Percentiles rank a stretch among this genome's conserved stretches.
Evolutionary conservation across 345 rosid genomes (phyloP).

Genomic region (Citrus glauca): DNA sequence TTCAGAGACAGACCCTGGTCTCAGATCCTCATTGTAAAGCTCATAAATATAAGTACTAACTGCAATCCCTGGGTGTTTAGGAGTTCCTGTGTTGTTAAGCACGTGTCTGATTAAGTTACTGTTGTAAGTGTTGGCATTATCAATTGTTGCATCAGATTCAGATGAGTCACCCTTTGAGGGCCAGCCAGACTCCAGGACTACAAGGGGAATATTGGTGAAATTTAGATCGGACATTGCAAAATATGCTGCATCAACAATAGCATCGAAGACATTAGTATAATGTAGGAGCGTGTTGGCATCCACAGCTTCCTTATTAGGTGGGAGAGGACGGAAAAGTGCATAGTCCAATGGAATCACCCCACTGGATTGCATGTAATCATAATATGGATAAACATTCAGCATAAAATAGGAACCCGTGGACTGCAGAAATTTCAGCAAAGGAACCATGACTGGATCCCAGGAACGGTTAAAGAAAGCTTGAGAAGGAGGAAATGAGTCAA

Average conservation of each 20-base stretch:
- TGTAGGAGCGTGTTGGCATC: slow-evolving; percentile 94
- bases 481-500: slow-evolving; percentile 97
- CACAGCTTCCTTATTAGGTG: slow-evolving; percentile 90
- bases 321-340: slow-evolving; percentile 89
- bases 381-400: slow-evolving; percentile 93
- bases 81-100: slow-evolving; percentile 85
- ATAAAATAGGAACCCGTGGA: slow-evolving; percentile 73
- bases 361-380: slow-evolving; percentile 75
- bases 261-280: slow-evolving; percentile 93
- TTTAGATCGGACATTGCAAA: slow-evolving; percentile 83
- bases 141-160: slow-evolving; percentile 72
- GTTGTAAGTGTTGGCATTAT: slow-evolving; percentile 90
- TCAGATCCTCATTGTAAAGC: slow-evolving; percentile 86
- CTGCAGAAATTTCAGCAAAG: slow-evolving; percentile 83
- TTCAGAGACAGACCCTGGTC: slow-evolving; percentile 70
- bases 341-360: slow-evolving; percentile 80
- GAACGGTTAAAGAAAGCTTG: slow-evolving; percentile 96
- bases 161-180: slow-evolving; percentile 84
- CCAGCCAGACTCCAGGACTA: slow-evolving; percentile 94
- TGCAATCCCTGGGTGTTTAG: slow-evolving; percentile 74
- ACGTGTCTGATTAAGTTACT: slow-evolving; percentile 91
- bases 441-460: slow-evolving; percentile 86
- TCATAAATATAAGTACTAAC: slow-evolving; percentile 86
- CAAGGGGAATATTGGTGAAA: slow-evolving; percentile 72
- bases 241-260: slow-evolving; percentile 88